Percentiles rank a stretch among this genome's conserved stretches.
Conservation (phyloP, 2,329 filamentous ascomycete species). For the Colletotrichum costaricense region DNA sequence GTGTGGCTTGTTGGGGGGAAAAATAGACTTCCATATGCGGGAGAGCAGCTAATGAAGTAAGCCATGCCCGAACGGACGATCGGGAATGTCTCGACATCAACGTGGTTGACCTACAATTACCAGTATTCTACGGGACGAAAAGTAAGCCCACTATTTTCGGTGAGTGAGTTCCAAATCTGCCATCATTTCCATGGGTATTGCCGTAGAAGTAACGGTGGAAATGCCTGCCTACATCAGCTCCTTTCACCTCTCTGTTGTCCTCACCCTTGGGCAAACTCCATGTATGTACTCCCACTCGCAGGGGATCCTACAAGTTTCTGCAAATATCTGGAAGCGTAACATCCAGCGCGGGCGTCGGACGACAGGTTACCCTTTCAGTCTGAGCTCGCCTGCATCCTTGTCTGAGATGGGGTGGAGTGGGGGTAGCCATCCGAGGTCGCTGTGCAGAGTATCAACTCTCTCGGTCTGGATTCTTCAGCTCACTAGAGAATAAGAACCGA, state of each 20-base stretch:
- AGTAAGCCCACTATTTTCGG: background rate
- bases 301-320: no score
- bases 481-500: no score
- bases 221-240: no score
- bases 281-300: no score
- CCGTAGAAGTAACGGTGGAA: no score
- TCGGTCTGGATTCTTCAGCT: background rate
- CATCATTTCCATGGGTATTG: no score
- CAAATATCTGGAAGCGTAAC: no score
- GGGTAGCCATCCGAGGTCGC: background rate
- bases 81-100: background rate
- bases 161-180: no score
- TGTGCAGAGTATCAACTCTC: background rate
- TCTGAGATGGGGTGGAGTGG: background rate
- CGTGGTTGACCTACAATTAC: background rate
- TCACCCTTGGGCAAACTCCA: no score
- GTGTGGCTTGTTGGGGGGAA: background rate
- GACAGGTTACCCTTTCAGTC: background rate
- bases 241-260: no score
- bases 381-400: background rate
- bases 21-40: background rate
- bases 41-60: no score
- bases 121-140: background rate
- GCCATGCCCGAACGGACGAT: background rate
- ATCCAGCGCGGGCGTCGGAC: no score